Evolutionary conservation across 2,329 filamentous ascomycete genomes (phyloP).

Genomic region (Alternaria dauci): DNA sequence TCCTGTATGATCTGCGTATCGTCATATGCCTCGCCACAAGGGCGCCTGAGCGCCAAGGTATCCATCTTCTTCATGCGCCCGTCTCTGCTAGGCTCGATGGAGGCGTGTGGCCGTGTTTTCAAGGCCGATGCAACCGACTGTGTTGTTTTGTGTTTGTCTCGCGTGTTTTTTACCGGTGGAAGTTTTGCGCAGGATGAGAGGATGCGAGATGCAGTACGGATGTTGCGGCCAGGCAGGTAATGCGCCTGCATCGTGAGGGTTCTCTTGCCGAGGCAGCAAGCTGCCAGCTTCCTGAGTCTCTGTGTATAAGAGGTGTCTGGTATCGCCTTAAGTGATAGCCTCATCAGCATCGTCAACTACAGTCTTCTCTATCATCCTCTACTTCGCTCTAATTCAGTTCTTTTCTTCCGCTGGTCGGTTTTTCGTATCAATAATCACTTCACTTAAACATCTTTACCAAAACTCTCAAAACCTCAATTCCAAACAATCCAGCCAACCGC

Average conservation of each 20-base stretch:
- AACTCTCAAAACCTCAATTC: background rate
- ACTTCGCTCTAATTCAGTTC: constrained; percentile 4
- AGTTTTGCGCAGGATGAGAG: background rate
- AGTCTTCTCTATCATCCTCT: constrained; percentile 6
- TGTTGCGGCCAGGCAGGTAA: constrained; percentile 1
- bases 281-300: background rate
- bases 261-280: background rate
- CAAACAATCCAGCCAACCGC: background rate
- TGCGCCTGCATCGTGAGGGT: constrained; percentile 10
- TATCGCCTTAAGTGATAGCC: background rate
- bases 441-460: constrained; percentile 5
- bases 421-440: constrained; percentile 10
- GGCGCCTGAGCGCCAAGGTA: constrained; percentile 4
- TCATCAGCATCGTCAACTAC: constrained; percentile 16
- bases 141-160: constrained; percentile 17
- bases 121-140: constrained; percentile 7
- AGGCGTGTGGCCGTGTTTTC: background rate
- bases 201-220: constrained; percentile 4
- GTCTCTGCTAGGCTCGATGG: constrained; percentile 4
- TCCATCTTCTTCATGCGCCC: constrained; percentile 13
- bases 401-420: constrained; percentile 19
- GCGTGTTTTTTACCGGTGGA: constrained; percentile 9
- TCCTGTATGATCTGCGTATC: constrained; percentile 30
- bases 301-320: constrained; percentile 14
- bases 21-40: constrained; percentile 7